Conservation (phyloP, 768 basidiomycete species). For the Strobilomyces echinocephalus region DNA sequence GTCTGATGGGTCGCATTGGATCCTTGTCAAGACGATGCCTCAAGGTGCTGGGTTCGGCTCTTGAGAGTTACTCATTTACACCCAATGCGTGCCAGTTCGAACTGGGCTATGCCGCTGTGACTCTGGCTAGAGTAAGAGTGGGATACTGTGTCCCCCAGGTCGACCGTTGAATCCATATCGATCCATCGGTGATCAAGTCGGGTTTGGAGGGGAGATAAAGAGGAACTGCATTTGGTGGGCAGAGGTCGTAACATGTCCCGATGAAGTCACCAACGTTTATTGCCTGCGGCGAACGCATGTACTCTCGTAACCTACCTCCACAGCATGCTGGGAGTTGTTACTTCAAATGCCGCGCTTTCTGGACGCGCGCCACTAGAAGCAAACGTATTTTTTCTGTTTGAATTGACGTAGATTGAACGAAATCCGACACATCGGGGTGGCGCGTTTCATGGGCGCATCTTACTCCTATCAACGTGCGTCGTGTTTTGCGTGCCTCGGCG, state of each 20-base stretch:
- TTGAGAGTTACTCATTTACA: background rate
- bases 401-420: background rate
- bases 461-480: conserved; percentile 1
- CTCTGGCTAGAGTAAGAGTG: too few species aligned
- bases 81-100: background rate
- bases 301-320: conserved; percentile 1
- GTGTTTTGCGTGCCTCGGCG: background rate
- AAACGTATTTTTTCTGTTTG: background rate
- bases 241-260: background rate
- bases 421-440: background rate
- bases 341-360: background rate
- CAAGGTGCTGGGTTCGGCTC: background rate
- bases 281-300: background rate
- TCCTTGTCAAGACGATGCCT: background rate
- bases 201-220: conserved; percentile 1
- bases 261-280: background rate
- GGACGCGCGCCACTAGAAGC: background rate
- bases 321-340: background rate
- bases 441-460: background rate
- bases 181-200: conserved; percentile 7
- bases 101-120: background rate
- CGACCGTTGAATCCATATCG: background rate
- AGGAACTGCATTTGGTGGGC: background rate
- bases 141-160: too few species aligned
- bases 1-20: background rate